These are phyloP conservation scores for Stropharia rugosoannulata DNA, from an alignment of 768 basidiomycete genomes.

Conservation along the genomic window DNA sequence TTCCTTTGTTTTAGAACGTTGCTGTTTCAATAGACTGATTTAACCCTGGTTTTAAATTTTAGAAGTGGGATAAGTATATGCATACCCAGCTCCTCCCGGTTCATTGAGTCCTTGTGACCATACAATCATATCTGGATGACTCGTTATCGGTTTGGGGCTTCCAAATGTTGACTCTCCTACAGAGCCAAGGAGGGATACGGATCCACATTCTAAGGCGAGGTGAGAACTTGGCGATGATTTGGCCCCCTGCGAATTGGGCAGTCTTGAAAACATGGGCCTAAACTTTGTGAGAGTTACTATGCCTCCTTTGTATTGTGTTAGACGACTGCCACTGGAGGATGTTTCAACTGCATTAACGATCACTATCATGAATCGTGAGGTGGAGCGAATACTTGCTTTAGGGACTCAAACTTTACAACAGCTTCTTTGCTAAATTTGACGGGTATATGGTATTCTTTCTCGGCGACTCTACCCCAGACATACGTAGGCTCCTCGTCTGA, in stretches of 20 bases:
- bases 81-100: constrained; percentile 63
- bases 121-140: constrained; percentile 35
- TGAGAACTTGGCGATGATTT: constrained; percentile 39
- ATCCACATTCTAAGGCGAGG: constrained; percentile 55
- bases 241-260: constrained; percentile 41
- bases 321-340: constrained; percentile 19
- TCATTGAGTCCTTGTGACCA: constrained; percentile 60
- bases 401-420: constrained; percentile 36
- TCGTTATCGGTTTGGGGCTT: constrained; percentile 46
- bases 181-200: constrained; percentile 41
- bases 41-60: not conserved
- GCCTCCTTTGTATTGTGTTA: constrained; percentile 47
- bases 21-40: constrained; percentile 38
- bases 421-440: constrained; percentile 57
- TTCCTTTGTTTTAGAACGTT: constrained; percentile 25
- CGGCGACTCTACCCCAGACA: constrained; percentile 66
- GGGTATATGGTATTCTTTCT: constrained; percentile 49
- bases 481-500: constrained; percentile 33
- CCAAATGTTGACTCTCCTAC: constrained; percentile 49
- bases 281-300: constrained; percentile 49
- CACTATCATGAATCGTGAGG: not conserved
- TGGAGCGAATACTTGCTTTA: constrained; percentile 21
- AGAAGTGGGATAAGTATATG: not conserved
- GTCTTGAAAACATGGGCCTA: constrained; percentile 48
- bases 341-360: not conserved